Evolutionary conservation across 306 rosid genomes (phyloP).

Genomic region (Geum urbanum): DNA sequence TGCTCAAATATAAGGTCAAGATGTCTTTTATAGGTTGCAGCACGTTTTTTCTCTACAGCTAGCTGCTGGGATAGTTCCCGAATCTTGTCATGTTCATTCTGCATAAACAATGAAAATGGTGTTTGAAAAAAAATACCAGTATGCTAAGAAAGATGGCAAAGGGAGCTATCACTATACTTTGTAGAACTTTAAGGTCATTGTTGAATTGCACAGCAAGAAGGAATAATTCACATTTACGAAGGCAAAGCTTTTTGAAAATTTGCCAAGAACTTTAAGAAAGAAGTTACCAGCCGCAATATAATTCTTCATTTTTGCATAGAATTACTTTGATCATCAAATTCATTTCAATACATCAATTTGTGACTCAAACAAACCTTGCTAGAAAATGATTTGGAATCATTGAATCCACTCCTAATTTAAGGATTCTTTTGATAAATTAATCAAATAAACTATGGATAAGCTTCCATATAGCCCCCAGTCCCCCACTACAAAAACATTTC

Average conservation of each 20-base stretch:
- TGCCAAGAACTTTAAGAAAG: background rate
- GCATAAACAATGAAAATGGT: slow-evolving; percentile 23
- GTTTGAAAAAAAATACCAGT: background rate
- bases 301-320: background rate
- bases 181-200: background rate
- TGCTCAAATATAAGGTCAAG: slow-evolving; percentile 85
- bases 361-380: background rate
- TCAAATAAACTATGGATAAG: background rate
- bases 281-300: too few species aligned
- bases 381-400: background rate
- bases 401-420: background rate
- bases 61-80: slow-evolving; percentile 86
- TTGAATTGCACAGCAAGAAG: background rate
- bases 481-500: background rate
- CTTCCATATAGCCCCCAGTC: background rate
- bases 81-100: slow-evolving; percentile 86
- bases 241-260: too few species aligned
- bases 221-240: background rate
- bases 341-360: background rate
- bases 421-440: background rate
- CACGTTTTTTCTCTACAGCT: slow-evolving; percentile 78
- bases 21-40: slow-evolving; percentile 85
- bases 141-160: background rate
- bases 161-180: background rate
- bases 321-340: background rate